These are phyloP conservation scores for Flaveria trinervia DNA, from an alignment of 129 eudicot genomes.

Conservation along the genomic window DNA sequence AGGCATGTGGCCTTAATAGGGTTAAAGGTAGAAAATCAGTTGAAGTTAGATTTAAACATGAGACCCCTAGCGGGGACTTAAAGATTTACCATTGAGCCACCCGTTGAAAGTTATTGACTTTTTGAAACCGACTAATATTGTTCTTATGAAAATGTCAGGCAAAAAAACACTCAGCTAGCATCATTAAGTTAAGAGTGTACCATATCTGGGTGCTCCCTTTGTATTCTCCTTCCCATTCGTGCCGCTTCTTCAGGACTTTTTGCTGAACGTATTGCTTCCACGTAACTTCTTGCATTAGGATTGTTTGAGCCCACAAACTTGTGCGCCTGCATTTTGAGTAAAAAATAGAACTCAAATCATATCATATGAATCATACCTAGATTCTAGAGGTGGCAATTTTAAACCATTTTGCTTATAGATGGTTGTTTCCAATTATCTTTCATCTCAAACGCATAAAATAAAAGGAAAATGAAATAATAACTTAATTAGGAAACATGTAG, in stretches of 20 bases:
- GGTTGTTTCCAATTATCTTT: background rate
- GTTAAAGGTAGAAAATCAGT: background rate
- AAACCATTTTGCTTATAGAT: background rate
- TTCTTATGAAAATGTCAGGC: background rate
- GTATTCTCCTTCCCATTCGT: slow-evolving; percentile 76
- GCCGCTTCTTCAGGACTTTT: slow-evolving; percentile 99
- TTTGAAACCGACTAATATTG: slow-evolving; percentile 4
- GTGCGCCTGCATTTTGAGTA: slow-evolving; percentile 53
- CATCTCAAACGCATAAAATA: background rate
- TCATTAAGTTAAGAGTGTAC: slow-evolving; percentile 40
- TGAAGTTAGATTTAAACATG: background rate
- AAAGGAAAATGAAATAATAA: no score
- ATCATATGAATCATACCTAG: background rate
- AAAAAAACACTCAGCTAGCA: background rate
- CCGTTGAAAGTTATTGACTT: background rate
- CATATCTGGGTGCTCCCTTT: slow-evolving; percentile 73
- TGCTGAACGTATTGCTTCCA: slow-evolving; percentile 59
- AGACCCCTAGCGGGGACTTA: no score
- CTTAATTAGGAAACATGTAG: background rate
- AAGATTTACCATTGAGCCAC: no score
- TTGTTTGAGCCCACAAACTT: slow-evolving; percentile 74
- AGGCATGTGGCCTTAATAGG: background rate
- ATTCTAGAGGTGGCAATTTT: background rate
- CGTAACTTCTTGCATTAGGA: slow-evolving; percentile 51
- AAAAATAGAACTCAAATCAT: background rate